These are phyloP conservation scores for Ajuga reptans DNA, from an alignment of 305 asterid genomes.

Conservation along the genomic window DNA sequence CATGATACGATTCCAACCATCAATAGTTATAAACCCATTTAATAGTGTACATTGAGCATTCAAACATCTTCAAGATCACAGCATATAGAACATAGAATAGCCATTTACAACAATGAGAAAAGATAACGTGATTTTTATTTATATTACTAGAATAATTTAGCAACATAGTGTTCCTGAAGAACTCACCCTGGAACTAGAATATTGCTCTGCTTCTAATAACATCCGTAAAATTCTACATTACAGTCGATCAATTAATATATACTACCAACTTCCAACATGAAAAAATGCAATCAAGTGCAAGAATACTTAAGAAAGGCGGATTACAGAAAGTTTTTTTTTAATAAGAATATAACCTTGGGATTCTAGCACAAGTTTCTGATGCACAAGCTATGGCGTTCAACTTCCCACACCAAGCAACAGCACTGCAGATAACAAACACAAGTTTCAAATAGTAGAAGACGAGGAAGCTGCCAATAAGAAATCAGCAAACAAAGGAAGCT, in stretches of 20 bases:
- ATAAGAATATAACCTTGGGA: slow-evolving; percentile 61
- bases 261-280: not conserved
- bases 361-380: slow-evolving; percentile 95
- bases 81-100: not conserved
- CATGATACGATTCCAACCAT: slow-evolving; percentile 8
- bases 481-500: not conserved
- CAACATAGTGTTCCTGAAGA: not conserved
- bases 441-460: not conserved
- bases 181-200: not conserved
- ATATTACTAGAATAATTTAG: not conserved
- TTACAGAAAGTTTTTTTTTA: not conserved
- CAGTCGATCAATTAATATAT: not conserved
- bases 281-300: slow-evolving; percentile 11
- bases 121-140: not conserved
- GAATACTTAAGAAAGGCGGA: not conserved
- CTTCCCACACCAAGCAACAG: slow-evolving; percentile 98
- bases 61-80: slow-evolving; percentile 6
- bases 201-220: not conserved
- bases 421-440: slow-evolving; percentile 41
- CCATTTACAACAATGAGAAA: not conserved
- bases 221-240: not conserved
- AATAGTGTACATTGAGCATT: slow-evolving; percentile 7
- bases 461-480: not conserved
- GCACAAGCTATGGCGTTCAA: slow-evolving; percentile 94
- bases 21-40: not conserved